Base-by-base conservation (phyloP, 2,329 filamentous ascomycete species). In the Saccharata proteae region DNA sequence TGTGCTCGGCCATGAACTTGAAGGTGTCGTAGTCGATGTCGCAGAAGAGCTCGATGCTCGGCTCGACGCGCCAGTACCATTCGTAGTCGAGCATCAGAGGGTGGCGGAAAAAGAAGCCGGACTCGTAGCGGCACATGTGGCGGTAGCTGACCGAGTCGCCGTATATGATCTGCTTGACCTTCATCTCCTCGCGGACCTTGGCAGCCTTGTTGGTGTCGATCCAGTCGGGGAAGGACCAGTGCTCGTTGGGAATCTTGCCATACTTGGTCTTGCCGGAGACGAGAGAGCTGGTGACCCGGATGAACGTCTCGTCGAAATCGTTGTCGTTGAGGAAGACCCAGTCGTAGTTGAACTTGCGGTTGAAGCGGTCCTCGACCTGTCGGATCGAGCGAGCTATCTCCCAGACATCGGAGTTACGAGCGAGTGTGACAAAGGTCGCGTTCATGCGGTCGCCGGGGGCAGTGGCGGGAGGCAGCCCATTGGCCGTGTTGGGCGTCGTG, bases 41-140 rank as follows among this genome's bases (percentile, higher is more conserved):
- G 62, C 90, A 98, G 70, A 75, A 94, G 39, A 98, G 78, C 65
- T 96, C 82, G 53, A 98, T 77, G 59, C 82, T 90, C 46, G 90
- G 90, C 69, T 98, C 90, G 10, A 98, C 90, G 45, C 92, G 83
- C 90, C 90, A 98, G 71, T 98, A 98, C 74, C 84, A 98, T 54
- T 98, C 90, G 60, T 93, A 98, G 55, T 96, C 85, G 57, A 82
- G 62, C 82, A 98, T 86, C 44, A 94, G 64, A 17, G 75, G 72
- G 57, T 98, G 90, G 39, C 80, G 84, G 74, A 96, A 98, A 71
- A 98, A 98, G 70, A 98, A 98, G 22, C 90, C 90, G 6, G 88
- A 96, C 61, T 98, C 90, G 54, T 93, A 98, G 42, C 90, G 83
- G 62, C 90, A 98, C 90, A 98, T 98, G 67, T 98, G 92, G 41